Conservation (phyloP, 2,329 filamentous ascomycete species). For the Fusarium oligoseptatum region DNA sequence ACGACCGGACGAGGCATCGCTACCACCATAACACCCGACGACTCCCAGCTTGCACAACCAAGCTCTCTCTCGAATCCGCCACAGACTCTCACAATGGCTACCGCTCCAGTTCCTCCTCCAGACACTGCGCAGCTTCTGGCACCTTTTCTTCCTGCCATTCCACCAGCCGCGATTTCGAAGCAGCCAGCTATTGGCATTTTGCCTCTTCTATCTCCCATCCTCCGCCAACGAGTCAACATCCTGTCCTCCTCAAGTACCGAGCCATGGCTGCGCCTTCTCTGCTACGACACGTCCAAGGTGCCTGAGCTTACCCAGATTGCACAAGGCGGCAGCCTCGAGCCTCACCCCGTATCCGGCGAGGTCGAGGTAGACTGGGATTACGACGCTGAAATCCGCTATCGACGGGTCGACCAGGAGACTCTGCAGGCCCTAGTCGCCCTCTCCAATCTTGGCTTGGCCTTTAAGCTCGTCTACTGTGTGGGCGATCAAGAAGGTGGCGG, state of each 20-base stretch:
- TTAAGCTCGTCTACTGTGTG: slow-evolving; percentile 78
- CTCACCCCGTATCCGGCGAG: slow-evolving; percentile 85
- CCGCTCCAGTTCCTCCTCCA: slow-evolving; percentile 56
- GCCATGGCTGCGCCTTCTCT: slow-evolving; percentile 80
- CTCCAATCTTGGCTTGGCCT: slow-evolving; percentile 70
- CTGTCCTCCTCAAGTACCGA: slow-evolving; percentile 71
- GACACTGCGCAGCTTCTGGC: slow-evolving; percentile 63
- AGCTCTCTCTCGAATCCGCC: slow-evolving; percentile 8
- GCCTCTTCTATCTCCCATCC: slow-evolving; percentile 73
- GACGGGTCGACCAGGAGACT: slow-evolving; percentile 81
- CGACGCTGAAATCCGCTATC: slow-evolving; percentile 73
- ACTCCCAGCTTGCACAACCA: not conserved
- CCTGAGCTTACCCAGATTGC: slow-evolving; percentile 72
- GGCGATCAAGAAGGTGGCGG: slow-evolving; percentile 71
- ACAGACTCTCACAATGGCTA: slow-evolving; percentile 44
- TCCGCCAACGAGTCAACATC: slow-evolving; percentile 75
- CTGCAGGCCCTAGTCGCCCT: slow-evolving; percentile 76
- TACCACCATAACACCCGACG: slow-evolving; percentile 8
- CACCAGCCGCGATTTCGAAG: slow-evolving; percentile 69
- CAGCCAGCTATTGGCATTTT: slow-evolving; percentile 69
- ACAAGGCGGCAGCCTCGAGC: slow-evolving; percentile 75
- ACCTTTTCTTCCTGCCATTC: slow-evolving; percentile 71
- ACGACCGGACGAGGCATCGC: slow-evolving; percentile 10
- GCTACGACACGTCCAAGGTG: slow-evolving; percentile 72
- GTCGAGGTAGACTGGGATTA: slow-evolving; percentile 79